Percentiles rank a stretch among this genome's conserved stretches.
Evolutionary conservation across 306 rosid species (phyloP).

Genomic region (Pyrus communis): DNA sequence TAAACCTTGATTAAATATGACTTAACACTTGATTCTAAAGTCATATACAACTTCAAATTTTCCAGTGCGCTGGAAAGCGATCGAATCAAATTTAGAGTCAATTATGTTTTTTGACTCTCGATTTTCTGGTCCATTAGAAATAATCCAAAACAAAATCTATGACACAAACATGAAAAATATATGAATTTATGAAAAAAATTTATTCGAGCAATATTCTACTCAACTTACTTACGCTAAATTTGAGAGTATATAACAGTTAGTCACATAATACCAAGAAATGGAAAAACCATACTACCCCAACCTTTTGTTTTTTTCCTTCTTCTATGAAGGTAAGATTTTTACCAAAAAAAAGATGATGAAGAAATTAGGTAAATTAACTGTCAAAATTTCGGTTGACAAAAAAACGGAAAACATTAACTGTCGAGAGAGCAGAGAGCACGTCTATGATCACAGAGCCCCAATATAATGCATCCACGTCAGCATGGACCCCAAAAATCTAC

Average conservation of each 20-base stretch:
- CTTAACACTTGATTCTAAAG: too few relatives aligned
- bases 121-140: too few relatives aligned
- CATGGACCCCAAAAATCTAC: not conserved
- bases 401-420: not conserved
- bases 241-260: not conserved
- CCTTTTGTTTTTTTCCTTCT: not conserved
- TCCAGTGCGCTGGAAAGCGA: accelerated
- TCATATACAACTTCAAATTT: too few relatives aligned
- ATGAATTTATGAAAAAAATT: too few relatives aligned
- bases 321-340: not conserved
- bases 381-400: not conserved
- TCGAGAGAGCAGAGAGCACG: not conserved
- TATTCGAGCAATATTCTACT: too few relatives aligned
- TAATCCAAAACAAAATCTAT: not conserved
- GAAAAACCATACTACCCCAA: not conserved
- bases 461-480: not conserved
- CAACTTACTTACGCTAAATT: too few relatives aligned
- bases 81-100: too few relatives aligned
- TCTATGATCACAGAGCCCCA: not conserved
- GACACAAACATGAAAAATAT: too few relatives aligned
- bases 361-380: not conserved
- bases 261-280: not conserved
- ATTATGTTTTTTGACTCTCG: too few relatives aligned
- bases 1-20: too few relatives aligned
- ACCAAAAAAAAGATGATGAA: not conserved